These are phyloP conservation scores for Shiraia bambusicola DNA, from an alignment of 2,329 filamentous ascomycete species.

Conservation along the genomic window DNA sequence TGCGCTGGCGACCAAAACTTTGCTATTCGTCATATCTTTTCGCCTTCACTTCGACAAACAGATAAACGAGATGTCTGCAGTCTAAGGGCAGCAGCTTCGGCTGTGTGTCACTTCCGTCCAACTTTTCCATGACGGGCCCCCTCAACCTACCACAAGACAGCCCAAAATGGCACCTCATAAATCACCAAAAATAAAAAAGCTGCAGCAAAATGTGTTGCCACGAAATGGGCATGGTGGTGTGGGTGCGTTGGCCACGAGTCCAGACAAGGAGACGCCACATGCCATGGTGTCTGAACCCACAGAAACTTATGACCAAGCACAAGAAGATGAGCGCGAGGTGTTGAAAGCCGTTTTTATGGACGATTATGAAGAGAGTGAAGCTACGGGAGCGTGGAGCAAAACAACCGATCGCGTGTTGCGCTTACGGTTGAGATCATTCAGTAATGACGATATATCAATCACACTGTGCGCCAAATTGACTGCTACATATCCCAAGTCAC, in stretches of 20 bases:
- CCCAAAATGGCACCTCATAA: conserved; percentile 51
- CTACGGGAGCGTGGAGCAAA: conserved; percentile 83
- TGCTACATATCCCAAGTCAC: conserved; percentile 85
- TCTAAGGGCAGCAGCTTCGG: conserved; percentile 51
- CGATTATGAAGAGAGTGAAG: conserved; percentile 76
- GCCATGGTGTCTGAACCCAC: conserved; percentile 45
- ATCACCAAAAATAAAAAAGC: conserved; percentile 46
- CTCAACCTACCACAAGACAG: conserved; percentile 39
- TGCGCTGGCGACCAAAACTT: conserved; percentile 29
- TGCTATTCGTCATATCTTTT: conserved; percentile 17
- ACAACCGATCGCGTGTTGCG: conserved; percentile 78
- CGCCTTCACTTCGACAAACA: conserved; percentile 14
- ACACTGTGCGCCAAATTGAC: conserved; percentile 79
- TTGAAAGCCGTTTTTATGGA: conserved; percentile 87
- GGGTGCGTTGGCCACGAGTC: conserved; percentile 20
- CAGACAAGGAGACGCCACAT: conserved; percentile 32
- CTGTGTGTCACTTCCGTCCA: conserved; percentile 46
- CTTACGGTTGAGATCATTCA: conserved; percentile 72
- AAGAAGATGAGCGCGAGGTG: conserved; percentile 83
- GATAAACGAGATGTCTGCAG: conserved; percentile 39
- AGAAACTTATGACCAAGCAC: conserved; percentile 74
- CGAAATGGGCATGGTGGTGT: conserved; percentile 25
- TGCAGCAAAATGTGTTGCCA: conserved; percentile 34
- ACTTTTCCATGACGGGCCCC: conserved; percentile 32
- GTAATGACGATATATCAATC: conserved; percentile 69